A percentile compares a stretch with the other conserved stretches of the same genome.
Conservation (phyloP, 2,329 filamentous ascomycete species). For the Cordyceps militaris region DNA sequence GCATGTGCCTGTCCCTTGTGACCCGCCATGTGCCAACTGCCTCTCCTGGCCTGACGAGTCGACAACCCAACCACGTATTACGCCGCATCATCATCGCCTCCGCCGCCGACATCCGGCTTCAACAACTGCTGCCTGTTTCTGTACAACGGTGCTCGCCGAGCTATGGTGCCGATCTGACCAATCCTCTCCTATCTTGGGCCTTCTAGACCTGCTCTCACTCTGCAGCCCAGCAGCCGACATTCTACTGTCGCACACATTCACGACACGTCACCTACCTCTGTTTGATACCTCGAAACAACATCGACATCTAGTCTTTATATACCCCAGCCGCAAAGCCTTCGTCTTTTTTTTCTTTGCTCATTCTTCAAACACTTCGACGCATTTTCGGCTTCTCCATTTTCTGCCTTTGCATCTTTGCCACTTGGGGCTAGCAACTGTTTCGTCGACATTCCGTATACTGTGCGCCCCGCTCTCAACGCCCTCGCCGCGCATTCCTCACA, state of each 20-base stretch:
- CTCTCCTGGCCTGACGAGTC: not conserved
- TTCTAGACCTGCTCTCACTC: not conserved
- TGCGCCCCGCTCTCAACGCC: conserved; percentile 20
- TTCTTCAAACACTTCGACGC: not conserved
- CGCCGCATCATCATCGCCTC: not conserved
- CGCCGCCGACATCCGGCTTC: not conserved
- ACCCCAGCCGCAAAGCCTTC: not conserved
- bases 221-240: not conserved
- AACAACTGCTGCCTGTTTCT: not conserved
- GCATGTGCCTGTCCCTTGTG: conserved; percentile 3
- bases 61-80: not conserved
- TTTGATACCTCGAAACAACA: not conserved
- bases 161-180: conserved; percentile 23
- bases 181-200: conserved; percentile 23
- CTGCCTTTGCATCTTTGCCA: not conserved
- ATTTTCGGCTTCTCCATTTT: not conserved
- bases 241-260: conserved; percentile 15
- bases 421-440: not conserved
- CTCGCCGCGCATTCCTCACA: conserved; percentile 23
- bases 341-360: not conserved
- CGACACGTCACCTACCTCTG: not conserved
- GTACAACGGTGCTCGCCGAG: conserved; percentile 15
- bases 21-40: conserved; percentile 11
- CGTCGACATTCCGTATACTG: conserved; percentile 24
- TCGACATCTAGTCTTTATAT: conserved; percentile 3